A percentile compares a stretch with the other conserved stretches of the same genome.
phyloP scores from a whole-genome alignment of 2,329 filamentous ascomycete genomes.

The Sphaerulina populicola region DNA sequence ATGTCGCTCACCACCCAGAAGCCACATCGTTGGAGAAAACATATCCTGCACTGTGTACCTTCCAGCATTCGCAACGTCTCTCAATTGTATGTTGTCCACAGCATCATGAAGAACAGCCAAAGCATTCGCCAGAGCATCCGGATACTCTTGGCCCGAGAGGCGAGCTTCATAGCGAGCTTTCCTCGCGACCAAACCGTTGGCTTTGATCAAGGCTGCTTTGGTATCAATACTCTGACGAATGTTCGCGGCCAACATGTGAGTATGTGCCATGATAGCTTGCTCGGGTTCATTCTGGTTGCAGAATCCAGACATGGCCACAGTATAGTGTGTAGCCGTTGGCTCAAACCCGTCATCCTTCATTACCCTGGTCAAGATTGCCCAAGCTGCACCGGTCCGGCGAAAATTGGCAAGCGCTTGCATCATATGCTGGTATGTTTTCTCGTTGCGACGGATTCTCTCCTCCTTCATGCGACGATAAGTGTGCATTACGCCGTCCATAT shows the following conservation, averaged over 20 bases:
- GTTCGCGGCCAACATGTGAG: constrained; percentile 35
- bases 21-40: constrained; percentile 5
- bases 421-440: constrained; percentile 52
- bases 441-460: constrained; percentile 45
- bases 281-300: constrained; percentile 35
- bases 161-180: not conserved
- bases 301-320: constrained; percentile 47
- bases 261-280: constrained; percentile 45
- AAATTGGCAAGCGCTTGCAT: constrained; percentile 51
- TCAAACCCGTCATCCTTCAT: constrained; percentile 43
- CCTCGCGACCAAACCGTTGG: constrained; percentile 4
- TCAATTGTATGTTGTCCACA: not conserved
- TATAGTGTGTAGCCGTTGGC: constrained; percentile 46
- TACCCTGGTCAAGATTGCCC: constrained; percentile 44
- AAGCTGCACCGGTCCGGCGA: constrained; percentile 49
- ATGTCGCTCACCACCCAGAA: constrained; percentile 2
- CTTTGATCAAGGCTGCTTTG: constrained; percentile 2
- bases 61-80: not conserved
- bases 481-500: constrained; percentile 47
- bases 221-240: constrained; percentile 33
- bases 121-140: not conserved
- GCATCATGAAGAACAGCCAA: not conserved
- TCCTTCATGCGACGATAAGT: constrained; percentile 50
- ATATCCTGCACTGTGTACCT: not conserved
- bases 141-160: not conserved